Evolutionary conservation across 306 rosid species (phyloP).

Genomic region (Castanea mollissima): DNA sequence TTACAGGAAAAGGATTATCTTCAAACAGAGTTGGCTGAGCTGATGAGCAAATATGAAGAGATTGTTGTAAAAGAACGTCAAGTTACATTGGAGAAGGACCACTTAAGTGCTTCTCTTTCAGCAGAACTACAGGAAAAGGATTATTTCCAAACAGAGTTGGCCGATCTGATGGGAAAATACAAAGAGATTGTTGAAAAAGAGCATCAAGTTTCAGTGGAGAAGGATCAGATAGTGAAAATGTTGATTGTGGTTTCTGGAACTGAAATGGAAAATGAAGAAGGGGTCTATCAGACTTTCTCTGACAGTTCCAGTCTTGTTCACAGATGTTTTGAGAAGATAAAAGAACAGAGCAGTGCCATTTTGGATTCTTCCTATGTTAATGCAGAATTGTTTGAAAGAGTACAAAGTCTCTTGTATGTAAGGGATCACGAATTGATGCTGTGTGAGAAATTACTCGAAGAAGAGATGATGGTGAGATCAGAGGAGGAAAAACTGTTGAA

Average conservation of each 20-base stretch:
- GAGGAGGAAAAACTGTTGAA: slow-evolving; percentile 42
- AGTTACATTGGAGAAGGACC: slow-evolving; percentile 32
- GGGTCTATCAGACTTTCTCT: slow-evolving; percentile 36
- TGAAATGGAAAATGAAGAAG: slow-evolving; percentile 51
- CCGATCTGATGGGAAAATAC: slow-evolving; percentile 47
- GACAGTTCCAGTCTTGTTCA: slow-evolving; percentile 38
- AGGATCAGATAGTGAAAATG: slow-evolving; percentile 56
- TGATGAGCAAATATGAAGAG: slow-evolving; percentile 48
- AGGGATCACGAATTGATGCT: slow-evolving; percentile 65
- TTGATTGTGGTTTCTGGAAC: slow-evolving; percentile 63
- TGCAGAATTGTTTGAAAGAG: slow-evolving; percentile 57
- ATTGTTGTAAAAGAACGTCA: slow-evolving; percentile 48
- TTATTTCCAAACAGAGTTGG: slow-evolving; percentile 61
- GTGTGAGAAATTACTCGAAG: slow-evolving; percentile 67
- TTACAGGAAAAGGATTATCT: slow-evolving; percentile 69
- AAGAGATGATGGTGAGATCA: slow-evolving; percentile 57
- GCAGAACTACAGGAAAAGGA: slow-evolving; percentile 62
- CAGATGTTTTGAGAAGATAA: slow-evolving; percentile 51
- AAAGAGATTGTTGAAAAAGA: slow-evolving; percentile 55
- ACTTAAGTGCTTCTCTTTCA: slow-evolving; percentile 54
- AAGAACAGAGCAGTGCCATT: slow-evolving; percentile 44
- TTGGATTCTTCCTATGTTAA: slow-evolving; percentile 45
- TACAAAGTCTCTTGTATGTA: slow-evolving; percentile 62
- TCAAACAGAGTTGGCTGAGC: slow-evolving; percentile 60
- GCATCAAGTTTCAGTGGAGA: slow-evolving; percentile 54